These are phyloP conservation scores for Plectosphaerella sp. DNA, from an alignment of 2,329 filamentous ascomycete species.

Conservation along the genomic window DNA sequence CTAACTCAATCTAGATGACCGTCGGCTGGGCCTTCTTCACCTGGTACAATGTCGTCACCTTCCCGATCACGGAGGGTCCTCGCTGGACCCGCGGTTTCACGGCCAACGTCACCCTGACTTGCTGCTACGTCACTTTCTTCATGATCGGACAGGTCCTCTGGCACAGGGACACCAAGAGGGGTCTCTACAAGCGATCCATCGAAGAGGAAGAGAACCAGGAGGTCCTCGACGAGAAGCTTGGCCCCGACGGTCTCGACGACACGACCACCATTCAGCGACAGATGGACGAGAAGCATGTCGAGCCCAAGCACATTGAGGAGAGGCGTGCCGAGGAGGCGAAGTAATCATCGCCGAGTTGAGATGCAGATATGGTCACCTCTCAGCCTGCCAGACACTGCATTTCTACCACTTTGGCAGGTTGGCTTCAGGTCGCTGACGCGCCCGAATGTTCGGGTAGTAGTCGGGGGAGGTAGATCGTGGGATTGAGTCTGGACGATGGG, in stretches of 20 bases:
- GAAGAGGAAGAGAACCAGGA: slow-evolving; percentile 17
- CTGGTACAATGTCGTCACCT: slow-evolving; percentile 16
- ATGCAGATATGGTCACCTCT: too few species aligned
- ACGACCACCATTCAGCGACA: neutral
- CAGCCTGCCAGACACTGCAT: too few species aligned
- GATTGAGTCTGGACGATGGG: too few species aligned
- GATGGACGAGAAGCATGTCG: neutral
- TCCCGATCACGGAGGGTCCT: slow-evolving; percentile 15
- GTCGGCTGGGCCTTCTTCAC: slow-evolving; percentile 18
- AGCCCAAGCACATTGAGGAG: neutral
- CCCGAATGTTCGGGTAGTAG: too few species aligned
- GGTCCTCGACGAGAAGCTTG: slow-evolving; percentile 13
- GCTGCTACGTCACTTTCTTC: slow-evolving; percentile 23
- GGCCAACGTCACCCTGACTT: slow-evolving; percentile 16
- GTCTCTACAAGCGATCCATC: slow-evolving; percentile 13
- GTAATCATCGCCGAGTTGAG: neutral
- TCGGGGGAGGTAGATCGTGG: too few species aligned
- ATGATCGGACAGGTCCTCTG: slow-evolving; percentile 24
- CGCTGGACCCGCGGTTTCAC: slow-evolving; percentile 17
- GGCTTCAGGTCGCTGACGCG: too few species aligned
- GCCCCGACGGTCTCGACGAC: neutral
- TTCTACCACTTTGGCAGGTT: too few species aligned
- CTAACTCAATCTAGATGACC: slow-evolving; percentile 20
- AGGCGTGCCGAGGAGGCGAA: neutral
- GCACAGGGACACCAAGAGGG: slow-evolving; percentile 19